These are phyloP conservation scores for Penicillium manginii DNA, from an alignment of 495 filamentous ascomycete species.

Conservation along the genomic window DNA sequence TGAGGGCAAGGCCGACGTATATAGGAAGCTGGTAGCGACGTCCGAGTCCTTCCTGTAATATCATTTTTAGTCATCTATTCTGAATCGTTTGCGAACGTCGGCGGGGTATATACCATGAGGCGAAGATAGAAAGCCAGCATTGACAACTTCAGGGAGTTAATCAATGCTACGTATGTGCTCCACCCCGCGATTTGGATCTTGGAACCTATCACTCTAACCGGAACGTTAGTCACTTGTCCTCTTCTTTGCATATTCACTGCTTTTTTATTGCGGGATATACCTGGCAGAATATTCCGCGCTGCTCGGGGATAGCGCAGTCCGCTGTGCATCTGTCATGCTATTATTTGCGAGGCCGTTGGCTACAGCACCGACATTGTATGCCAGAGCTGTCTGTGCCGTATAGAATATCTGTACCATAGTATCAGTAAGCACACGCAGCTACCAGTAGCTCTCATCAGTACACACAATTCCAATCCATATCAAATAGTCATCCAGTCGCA, in stretches of 20 bases:
- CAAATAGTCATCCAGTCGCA: constrained; percentile 56
- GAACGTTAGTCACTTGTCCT: background rate
- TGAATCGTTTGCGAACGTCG: background rate
- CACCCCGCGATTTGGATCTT: constrained; percentile 59
- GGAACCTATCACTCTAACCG: constrained; percentile 47
- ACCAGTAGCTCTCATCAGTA: constrained; percentile 9
- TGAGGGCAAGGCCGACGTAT: constrained; percentile 48
- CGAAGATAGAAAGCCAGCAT: constrained; percentile 58
- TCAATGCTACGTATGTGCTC: constrained; percentile 54
- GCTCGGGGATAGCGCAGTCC: constrained; percentile 39
- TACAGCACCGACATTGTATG: constrained; percentile 35
- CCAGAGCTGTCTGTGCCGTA: constrained; percentile 37
- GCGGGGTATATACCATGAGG: constrained; percentile 47
- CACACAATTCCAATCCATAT: constrained; percentile 54
- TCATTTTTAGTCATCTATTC: constrained; percentile 5
- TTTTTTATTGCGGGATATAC: constrained; percentile 11
- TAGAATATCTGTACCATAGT: constrained; percentile 34
- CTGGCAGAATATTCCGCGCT: constrained; percentile 40
- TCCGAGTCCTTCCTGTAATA: constrained; percentile 37
- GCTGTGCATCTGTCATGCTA: constrained; percentile 49
- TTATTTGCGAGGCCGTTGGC: constrained; percentile 55
- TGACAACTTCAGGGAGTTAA: constrained; percentile 56
- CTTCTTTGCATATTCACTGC: background rate
- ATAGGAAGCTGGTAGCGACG: constrained; percentile 45
- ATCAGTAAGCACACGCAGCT: constrained; percentile 11